A percentile compares a stretch with the other conserved stretches of the same genome.
Evolutionary conservation across 495 filamentous ascomycete species (phyloP).

Genomic region (Aspergillus wentii): DNA sequence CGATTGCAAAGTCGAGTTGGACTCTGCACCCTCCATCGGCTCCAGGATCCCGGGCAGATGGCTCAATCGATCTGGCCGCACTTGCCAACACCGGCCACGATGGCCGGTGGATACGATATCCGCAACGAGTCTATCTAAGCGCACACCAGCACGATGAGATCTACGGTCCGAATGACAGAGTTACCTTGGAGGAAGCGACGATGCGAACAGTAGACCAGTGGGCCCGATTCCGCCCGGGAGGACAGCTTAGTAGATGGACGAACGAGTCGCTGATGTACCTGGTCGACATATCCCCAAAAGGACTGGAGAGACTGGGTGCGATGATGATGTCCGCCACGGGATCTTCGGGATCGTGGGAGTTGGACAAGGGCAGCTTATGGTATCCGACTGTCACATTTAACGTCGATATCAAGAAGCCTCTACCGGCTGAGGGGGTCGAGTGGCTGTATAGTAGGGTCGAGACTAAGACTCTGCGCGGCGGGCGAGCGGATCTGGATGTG

Average conservation of each 20-base stretch:
- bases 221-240: constrained; percentile 34
- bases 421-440: constrained; percentile 42
- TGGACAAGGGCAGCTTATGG: constrained; percentile 42
- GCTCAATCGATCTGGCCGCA: neutral
- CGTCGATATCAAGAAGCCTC: constrained; percentile 47
- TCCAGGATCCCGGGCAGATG: constrained; percentile 8
- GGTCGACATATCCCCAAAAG: constrained; percentile 47
- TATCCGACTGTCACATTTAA: constrained; percentile 62
- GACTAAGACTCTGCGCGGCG: constrained; percentile 44
- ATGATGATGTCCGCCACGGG: constrained; percentile 18
- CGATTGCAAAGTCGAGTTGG: constrained; percentile 29
- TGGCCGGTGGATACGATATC: constrained; percentile 8
- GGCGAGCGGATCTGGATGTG: constrained; percentile 51
- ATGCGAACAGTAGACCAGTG: constrained; percentile 50
- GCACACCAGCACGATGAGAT: constrained; percentile 39
- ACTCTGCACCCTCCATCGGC: constrained; percentile 32
- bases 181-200: constrained; percentile 19
- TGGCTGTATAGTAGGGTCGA: constrained; percentile 48
- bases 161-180: constrained; percentile 35
- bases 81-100: constrained; percentile 22
- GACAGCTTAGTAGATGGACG: constrained; percentile 22
- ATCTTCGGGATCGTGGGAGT: constrained; percentile 15
- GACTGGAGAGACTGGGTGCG: constrained; percentile 27
- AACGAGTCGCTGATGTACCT: constrained; percentile 44
- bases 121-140: constrained; percentile 26